Evolutionary conservation across 768 basidiomycete genomes (phyloP).

Genomic region (Cantharellus cinnabarinus): DNA sequence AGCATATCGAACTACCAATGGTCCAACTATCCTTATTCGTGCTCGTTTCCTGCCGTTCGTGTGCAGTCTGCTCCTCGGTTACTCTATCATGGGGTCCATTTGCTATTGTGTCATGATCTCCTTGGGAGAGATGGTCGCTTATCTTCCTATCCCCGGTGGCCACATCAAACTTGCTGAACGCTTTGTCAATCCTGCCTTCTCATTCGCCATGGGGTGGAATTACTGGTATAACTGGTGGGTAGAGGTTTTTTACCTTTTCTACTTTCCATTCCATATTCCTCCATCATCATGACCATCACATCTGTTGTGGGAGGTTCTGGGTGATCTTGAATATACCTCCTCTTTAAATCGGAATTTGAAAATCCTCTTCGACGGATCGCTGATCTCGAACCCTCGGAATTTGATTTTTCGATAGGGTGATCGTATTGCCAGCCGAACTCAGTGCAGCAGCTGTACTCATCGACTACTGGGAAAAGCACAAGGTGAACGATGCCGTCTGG

Average conservation of each 20-base stretch:
- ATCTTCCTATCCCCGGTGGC: conserved; percentile 50
- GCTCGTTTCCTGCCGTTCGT: too few species aligned
- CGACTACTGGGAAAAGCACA: conserved; percentile 37
- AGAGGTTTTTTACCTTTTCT: not conserved
- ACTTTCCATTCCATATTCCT: not conserved
- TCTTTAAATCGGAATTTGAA: not conserved
- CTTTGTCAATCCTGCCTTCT: conserved; percentile 58
- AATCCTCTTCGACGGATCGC: not conserved
- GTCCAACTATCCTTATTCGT: not conserved
- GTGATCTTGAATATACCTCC: too few species aligned
- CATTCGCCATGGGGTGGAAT: conserved; percentile 22
- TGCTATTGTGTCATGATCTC: conserved; percentile 36
- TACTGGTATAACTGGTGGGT: conserved; percentile 17
- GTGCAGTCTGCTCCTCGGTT: not conserved
- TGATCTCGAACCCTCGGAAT: not conserved
- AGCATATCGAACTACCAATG: not conserved
- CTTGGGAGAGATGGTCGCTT: conserved; percentile 51
- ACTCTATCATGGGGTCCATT: not conserved
- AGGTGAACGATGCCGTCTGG: conserved; percentile 41
- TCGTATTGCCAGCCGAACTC: conserved; percentile 16
- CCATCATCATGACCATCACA: not conserved
- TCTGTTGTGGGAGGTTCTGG: too few species aligned
- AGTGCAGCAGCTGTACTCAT: conserved; percentile 37
- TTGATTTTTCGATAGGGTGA: not conserved
- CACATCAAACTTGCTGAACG: conserved; percentile 45